These are phyloP conservation scores for Hypoxylon cercidicola DNA, from an alignment of 495 filamentous ascomycete genomes.

Conservation along the genomic window DNA sequence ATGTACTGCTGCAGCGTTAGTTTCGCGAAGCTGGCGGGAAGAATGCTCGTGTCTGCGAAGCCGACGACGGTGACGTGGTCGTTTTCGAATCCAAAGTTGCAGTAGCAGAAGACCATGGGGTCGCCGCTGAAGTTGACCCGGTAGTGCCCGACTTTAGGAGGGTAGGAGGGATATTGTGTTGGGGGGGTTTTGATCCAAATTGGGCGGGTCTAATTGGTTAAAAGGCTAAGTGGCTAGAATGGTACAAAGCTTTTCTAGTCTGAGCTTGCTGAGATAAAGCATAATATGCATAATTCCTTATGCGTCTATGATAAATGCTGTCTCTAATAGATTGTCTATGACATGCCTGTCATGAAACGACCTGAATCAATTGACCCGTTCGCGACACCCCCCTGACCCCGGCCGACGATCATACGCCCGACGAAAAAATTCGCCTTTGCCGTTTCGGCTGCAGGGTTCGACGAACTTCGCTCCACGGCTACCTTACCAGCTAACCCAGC, in stretches of 20 bases:
- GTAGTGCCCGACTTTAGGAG: too few relatives aligned
- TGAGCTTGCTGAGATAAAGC: too few relatives aligned
- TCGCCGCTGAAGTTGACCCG: background rate
- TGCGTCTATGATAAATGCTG: conserved; percentile 30
- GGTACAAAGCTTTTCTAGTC: too few relatives aligned
- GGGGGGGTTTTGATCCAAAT: too few relatives aligned
- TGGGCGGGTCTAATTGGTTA: too few relatives aligned
- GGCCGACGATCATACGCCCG: conserved; percentile 42
- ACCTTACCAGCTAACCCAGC: conserved; percentile 14
- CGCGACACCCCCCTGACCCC: conserved; percentile 30
- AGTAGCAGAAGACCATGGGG: background rate
- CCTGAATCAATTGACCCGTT: conserved; percentile 36
- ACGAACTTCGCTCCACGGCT: conserved; percentile 7
- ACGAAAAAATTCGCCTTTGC: conserved; percentile 24
- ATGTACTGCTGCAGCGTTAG: too few relatives aligned
- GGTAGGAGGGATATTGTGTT: too few relatives aligned
- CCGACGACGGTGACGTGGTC: background rate
- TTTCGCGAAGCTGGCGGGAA: background rate
- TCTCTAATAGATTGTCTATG: conserved; percentile 28
- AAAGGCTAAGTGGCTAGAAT: too few relatives aligned
- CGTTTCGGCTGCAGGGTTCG: conserved; percentile 21
- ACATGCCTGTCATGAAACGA: conserved; percentile 42
- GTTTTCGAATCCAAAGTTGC: background rate
- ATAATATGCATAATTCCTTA: conserved; percentile 19
- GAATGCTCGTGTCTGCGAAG: background rate